Conservation (phyloP, 495 filamentous ascomycete genomes). For the Talaromyces stipitatus region DNA sequence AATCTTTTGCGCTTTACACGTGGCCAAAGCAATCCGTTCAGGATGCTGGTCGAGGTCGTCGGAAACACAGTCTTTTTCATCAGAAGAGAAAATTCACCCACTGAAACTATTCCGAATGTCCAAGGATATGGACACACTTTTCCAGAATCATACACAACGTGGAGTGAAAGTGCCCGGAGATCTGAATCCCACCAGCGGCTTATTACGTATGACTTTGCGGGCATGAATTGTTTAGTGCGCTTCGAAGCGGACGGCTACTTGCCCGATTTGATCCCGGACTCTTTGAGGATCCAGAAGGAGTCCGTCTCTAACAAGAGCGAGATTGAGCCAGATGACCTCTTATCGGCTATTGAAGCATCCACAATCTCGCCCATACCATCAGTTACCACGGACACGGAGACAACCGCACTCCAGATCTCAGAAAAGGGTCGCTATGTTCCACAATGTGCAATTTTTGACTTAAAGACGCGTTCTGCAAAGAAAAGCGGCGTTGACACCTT, state of each 20-base stretch:
- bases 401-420: not conserved
- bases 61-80: conserved; percentile 56
- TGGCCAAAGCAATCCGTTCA: conserved; percentile 39
- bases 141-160: conserved; percentile 55
- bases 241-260: conserved; percentile 58
- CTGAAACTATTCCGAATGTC: conserved; percentile 41
- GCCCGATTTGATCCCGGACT: conserved; percentile 7
- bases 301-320: not conserved
- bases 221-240: conserved; percentile 46
- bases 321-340: not conserved
- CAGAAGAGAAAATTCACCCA: conserved; percentile 49
- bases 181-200: conserved; percentile 58
- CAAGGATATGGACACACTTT: conserved; percentile 58
- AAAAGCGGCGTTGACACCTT: conserved; percentile 23
- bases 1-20: conserved; percentile 48
- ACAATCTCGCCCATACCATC: conserved; percentile 24
- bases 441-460: conserved; percentile 46
- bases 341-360: conserved; percentile 8
- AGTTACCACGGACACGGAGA: not conserved
- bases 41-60: conserved; percentile 52
- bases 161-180: conserved; percentile 37
- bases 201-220: conserved; percentile 50
- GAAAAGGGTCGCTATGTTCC: not conserved
- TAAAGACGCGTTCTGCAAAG: conserved; percentile 53
- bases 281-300: not conserved